These are phyloP conservation scores for Tylopilus sp. DNA, from an alignment of 1,284 basidiomycete species.

Conservation along the genomic window DNA sequence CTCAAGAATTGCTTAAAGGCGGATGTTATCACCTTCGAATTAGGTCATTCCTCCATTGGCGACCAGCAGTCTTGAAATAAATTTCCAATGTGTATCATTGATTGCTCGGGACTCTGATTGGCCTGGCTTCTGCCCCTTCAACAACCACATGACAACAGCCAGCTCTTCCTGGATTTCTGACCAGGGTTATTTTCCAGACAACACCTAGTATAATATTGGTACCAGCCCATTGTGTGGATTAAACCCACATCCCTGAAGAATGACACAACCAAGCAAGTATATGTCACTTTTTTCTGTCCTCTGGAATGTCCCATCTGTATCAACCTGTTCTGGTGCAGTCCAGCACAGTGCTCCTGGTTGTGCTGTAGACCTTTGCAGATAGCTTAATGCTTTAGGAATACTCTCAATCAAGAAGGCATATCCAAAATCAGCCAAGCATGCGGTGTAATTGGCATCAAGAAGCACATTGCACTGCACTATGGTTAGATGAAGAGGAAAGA, in stretches of 20 bases:
- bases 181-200: conserved; percentile 10
- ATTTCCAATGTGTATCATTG: conserved; percentile 13
- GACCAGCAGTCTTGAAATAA: no score
- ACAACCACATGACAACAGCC: neutral
- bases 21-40: neutral
- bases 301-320: no score
- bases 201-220: neutral
- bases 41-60: conserved; percentile 1
- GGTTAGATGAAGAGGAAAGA: no score
- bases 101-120: neutral
- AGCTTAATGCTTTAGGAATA: neutral
- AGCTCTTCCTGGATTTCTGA: neutral
- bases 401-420: neutral
- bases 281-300: conserved; percentile 3
- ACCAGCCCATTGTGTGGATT: accelerated
- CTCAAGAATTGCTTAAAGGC: neutral
- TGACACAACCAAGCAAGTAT: conserved; percentile 10
- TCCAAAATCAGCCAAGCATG: neutral
- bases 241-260: neutral
- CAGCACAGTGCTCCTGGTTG: no score
- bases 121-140: neutral
- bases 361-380: neutral
- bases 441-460: neutral
- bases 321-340: no score
- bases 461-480: neutral